Conservation (phyloP, 305 asterid genomes). For the Fraxinus platypoda region DNA sequence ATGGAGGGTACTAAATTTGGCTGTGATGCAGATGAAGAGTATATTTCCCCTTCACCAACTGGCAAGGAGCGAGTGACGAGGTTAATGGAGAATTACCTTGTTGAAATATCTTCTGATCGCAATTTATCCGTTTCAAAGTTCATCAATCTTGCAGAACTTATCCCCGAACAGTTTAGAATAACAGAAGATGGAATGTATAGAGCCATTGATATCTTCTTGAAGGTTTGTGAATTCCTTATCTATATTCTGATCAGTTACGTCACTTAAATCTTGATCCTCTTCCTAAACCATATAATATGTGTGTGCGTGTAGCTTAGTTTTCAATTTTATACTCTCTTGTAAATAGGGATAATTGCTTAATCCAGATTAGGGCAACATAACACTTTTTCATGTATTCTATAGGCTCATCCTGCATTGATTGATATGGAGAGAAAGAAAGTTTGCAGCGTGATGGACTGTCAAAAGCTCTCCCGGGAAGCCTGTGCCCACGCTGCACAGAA, state of each 20-base stretch:
- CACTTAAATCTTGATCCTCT: not conserved
- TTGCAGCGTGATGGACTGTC: conserved; percentile 88
- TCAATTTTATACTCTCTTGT: not conserved
- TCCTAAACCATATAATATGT: too few relatives aligned
- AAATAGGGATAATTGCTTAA: not conserved
- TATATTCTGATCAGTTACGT: not conserved
- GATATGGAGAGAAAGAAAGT: conserved; percentile 79
- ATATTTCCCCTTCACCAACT: too few relatives aligned
- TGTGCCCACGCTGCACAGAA: conserved; percentile 92
- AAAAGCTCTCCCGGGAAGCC: conserved; percentile 84
- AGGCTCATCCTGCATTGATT: too few relatives aligned
- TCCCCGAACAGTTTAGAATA: too few relatives aligned
- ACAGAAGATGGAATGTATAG: conserved; percentile 90
- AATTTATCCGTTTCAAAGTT: too few relatives aligned
- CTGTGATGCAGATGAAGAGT: too few relatives aligned
- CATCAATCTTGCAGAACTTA: too few relatives aligned
- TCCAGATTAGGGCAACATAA: not conserved
- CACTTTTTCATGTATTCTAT: not conserved
- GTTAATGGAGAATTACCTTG: too few relatives aligned
- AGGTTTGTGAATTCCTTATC: conserved; percentile 43
- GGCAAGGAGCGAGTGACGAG: too few relatives aligned
- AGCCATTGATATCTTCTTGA: conserved; percentile 83
- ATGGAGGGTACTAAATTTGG: too few relatives aligned
- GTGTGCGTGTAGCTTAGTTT: too few relatives aligned
- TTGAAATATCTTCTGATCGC: too few relatives aligned